Percentiles rank a stretch among this genome's conserved stretches.
Evolutionary conservation across 768 basidiomycete species (phyloP).

Genomic region (Hebeloma cylindrosporum): DNA sequence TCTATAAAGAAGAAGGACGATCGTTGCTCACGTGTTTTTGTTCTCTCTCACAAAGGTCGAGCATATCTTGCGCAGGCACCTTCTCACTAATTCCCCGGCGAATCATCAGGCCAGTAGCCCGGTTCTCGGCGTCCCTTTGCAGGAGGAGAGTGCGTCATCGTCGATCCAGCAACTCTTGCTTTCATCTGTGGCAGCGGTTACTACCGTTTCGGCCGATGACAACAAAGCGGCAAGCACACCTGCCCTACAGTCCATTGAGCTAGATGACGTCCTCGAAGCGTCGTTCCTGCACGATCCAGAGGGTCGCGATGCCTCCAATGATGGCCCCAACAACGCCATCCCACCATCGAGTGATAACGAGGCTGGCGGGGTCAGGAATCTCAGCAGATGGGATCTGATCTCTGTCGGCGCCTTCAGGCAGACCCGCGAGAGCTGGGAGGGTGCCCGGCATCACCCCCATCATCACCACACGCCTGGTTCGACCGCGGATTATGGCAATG

Average conservation of each 20-base stretch:
- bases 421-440: conserved; percentile 40
- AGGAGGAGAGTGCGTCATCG: conserved; percentile 4
- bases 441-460: conserved; percentile 30
- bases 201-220: conserved; percentile 10
- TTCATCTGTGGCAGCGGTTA: conserved; percentile 13
- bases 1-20: too few species aligned
- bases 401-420: conserved; percentile 74
- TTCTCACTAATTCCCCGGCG: conserved; percentile 23
- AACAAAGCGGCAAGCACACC: too few species aligned
- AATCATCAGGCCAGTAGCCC: too few species aligned
- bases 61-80: conserved; percentile 34
- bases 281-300: conserved; percentile 56
- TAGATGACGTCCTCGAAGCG: conserved; percentile 77
- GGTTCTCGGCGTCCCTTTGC: too few species aligned
- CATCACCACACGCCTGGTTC: conserved; percentile 23
- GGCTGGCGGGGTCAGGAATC: conserved; percentile 41
- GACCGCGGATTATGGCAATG: conserved; percentile 45
- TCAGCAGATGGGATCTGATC: conserved; percentile 73
- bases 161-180: conserved; percentile 15
- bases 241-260: conserved; percentile 50
- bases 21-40: conserved; percentile 18
- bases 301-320: neutral
- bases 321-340: neutral
- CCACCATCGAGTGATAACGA: neutral
- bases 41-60: conserved; percentile 33